Evolutionary conservation across 352 stramenopile genomes (phyloP).

Genomic region (Phytophthora capsici): DNA sequence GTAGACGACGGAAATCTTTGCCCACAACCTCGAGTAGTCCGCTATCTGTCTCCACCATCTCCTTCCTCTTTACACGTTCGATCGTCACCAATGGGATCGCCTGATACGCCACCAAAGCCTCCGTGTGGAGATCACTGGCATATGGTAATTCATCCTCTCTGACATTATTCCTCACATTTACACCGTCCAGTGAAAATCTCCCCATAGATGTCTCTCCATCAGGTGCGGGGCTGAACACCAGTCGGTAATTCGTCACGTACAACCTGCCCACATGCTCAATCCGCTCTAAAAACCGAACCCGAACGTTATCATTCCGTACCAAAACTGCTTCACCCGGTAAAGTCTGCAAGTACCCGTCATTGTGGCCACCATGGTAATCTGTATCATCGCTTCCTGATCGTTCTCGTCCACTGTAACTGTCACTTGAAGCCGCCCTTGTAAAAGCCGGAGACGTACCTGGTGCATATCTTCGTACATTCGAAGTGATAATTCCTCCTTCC

Average conservation of each 20-base stretch:
- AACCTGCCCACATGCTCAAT: constrained; percentile 63
- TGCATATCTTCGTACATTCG: constrained; percentile 30
- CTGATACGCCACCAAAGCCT: constrained; percentile 62
- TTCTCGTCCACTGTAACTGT: constrained; percentile 28
- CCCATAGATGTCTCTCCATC: constrained; percentile 15
- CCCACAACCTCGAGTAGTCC: constrained; percentile 75
- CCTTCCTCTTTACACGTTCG: constrained; percentile 77
- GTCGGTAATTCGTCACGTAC: constrained; percentile 83
- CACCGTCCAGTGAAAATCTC: constrained; percentile 29
- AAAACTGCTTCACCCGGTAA: constrained; percentile 74
- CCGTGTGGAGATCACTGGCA: constrained; percentile 46
- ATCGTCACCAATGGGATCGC: constrained; percentile 75
- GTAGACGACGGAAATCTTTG: constrained; percentile 83
- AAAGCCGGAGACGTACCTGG: constrained; percentile 8
- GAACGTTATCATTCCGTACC: constrained; percentile 67
- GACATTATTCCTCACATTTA: constrained; percentile 32
- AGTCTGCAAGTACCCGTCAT: constrained; percentile 46
- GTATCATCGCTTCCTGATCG: constrained; percentile 36
- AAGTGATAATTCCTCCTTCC: constrained; percentile 41
- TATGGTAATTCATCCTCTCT: constrained; percentile 56
- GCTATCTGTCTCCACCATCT: constrained; percentile 76
- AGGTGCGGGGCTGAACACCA: constrained; percentile 69
- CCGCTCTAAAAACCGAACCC: constrained; percentile 56
- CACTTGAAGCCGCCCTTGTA: constrained; percentile 10
- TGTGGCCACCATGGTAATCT: constrained; percentile 27